Percentiles rank a stretch among this genome's conserved stretches.
phyloP scores from a whole-genome alignment of 2,329 filamentous ascomycete genomes.

The Epichloe uncinata region DNA sequence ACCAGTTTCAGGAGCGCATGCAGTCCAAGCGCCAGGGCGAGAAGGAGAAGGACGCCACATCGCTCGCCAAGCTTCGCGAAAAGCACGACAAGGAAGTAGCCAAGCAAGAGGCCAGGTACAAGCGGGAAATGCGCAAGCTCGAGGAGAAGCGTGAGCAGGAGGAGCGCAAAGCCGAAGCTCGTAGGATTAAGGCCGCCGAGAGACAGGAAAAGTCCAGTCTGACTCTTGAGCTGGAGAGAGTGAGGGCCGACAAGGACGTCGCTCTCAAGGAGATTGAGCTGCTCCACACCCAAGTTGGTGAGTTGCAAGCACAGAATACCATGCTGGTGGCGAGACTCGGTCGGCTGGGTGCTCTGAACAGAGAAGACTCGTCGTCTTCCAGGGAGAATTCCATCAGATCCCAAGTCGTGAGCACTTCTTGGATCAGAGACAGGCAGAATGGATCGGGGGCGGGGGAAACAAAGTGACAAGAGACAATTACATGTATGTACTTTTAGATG shows the following conservation, averaged over 20 bases:
- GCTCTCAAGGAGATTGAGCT: slow-evolving; percentile 39
- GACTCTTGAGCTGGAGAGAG: slow-evolving; percentile 38
- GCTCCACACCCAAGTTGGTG: slow-evolving; percentile 40
- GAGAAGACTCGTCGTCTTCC: slow-evolving; percentile 5
- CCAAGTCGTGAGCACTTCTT: not conserved
- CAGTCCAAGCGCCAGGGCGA: slow-evolving; percentile 32
- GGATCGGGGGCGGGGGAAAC: too few relatives aligned
- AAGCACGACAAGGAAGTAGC: slow-evolving; percentile 50
- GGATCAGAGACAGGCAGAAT: too few relatives aligned
- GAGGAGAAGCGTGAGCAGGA: slow-evolving; percentile 52
- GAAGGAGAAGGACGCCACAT: slow-evolving; percentile 34
- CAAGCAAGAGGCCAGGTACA: slow-evolving; percentile 54
- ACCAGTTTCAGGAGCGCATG: slow-evolving; percentile 37
- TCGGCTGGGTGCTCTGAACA: slow-evolving; percentile 25
- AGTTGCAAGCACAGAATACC: slow-evolving; percentile 48
- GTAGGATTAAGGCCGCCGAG: slow-evolving; percentile 36
- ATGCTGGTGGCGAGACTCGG: slow-evolving; percentile 41
- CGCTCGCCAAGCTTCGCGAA: slow-evolving; percentile 44
- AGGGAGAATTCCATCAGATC: slow-evolving; percentile 2
- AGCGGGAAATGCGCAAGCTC: slow-evolving; percentile 48
- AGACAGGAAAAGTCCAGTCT: slow-evolving; percentile 38
- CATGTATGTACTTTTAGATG: not conserved
- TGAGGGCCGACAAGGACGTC: slow-evolving; percentile 37
- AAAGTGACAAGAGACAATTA: too few relatives aligned
- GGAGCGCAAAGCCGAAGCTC: slow-evolving; percentile 42